Percentiles rank a stretch among this genome's conserved stretches.
Evolutionary conservation across 2,329 filamentous ascomycete genomes (phyloP).

Genomic region (Pestalotiopsis fici): DNA sequence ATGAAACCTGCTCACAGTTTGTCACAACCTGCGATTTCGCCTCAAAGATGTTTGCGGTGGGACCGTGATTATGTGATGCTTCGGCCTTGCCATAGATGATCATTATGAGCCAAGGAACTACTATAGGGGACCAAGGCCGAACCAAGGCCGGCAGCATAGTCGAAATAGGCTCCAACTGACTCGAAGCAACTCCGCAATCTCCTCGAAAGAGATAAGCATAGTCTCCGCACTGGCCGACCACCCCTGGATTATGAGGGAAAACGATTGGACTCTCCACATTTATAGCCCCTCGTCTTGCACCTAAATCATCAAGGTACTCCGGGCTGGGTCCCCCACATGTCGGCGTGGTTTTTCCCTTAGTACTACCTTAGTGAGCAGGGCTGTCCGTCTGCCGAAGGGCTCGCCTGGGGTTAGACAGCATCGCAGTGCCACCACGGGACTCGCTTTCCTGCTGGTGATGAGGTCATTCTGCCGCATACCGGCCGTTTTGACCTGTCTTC

Average conservation of each 20-base stretch:
- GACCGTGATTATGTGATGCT: neutral
- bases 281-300: neutral
- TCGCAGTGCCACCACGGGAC: neutral
- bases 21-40: neutral
- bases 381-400: neutral
- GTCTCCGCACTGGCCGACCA: neutral
- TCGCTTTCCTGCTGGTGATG: neutral
- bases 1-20: neutral
- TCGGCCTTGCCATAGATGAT: neutral
- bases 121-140: neutral
- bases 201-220: slow-evolving; percentile 1
- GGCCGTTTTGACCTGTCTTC: neutral
- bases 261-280: neutral
- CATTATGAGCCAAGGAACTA: neutral
- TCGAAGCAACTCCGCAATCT: slow-evolving; percentile 1
- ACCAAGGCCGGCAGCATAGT: neutral
- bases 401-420: neutral
- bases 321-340: neutral
- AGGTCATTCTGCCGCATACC: neutral
- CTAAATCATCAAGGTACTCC: neutral
- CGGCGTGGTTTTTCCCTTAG: neutral
- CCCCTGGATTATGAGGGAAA: neutral
- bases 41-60: neutral
- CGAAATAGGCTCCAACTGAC: neutral
- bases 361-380: neutral